These are phyloP conservation scores for Stagonosporopsis vannaccii DNA, from an alignment of 2,329 filamentous ascomycete genomes.

Conservation along the genomic window DNA sequence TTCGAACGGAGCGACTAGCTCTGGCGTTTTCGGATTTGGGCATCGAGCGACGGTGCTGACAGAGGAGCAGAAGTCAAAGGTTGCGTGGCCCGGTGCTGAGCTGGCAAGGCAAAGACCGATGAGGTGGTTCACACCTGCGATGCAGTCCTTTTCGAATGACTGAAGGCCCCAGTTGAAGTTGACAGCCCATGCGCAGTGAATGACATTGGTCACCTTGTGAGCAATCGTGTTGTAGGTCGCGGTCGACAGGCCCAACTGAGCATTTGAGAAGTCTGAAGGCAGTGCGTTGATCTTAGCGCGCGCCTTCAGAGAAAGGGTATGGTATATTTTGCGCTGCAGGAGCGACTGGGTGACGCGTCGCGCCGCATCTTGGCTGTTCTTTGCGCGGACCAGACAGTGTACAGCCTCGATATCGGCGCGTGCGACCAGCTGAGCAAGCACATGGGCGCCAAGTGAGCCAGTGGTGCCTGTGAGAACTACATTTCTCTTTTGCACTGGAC, in stretches of 20 bases:
- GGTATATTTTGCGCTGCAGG: conserved; percentile 47
- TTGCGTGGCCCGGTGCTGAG: conserved; percentile 44
- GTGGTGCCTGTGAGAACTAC: conserved; percentile 68
- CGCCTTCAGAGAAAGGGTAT: conserved; percentile 30
- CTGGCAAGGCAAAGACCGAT: conserved; percentile 49
- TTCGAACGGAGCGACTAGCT: conserved; percentile 40
- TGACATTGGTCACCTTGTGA: conserved; percentile 50
- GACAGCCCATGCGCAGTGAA: conserved; percentile 63
- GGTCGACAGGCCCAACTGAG: conserved; percentile 51
- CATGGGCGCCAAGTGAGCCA: conserved; percentile 69
- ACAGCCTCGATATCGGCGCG: conserved; percentile 48
- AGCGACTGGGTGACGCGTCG: conserved; percentile 49
- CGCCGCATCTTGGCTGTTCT: conserved; percentile 39
- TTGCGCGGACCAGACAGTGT: conserved; percentile 62
- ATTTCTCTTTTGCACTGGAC: conserved; percentile 17
- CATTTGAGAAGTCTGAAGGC: conserved; percentile 49
- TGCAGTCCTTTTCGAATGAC: conserved; percentile 58
- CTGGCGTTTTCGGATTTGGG: conserved; percentile 29
- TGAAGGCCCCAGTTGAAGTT: conserved; percentile 63
- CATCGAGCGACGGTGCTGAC: conserved; percentile 54
- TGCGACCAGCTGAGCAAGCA: conserved; percentile 52
- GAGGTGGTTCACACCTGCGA: conserved; percentile 57
- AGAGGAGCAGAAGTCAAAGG: conserved; percentile 57
- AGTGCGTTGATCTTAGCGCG: conserved; percentile 46
- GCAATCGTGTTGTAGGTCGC: conserved; percentile 23